Percentiles rank a stretch among this genome's conserved stretches.
Conservation (phyloP, 2,329 filamentous ascomycete genomes). For the Tolypocladium inflatum region DNA sequence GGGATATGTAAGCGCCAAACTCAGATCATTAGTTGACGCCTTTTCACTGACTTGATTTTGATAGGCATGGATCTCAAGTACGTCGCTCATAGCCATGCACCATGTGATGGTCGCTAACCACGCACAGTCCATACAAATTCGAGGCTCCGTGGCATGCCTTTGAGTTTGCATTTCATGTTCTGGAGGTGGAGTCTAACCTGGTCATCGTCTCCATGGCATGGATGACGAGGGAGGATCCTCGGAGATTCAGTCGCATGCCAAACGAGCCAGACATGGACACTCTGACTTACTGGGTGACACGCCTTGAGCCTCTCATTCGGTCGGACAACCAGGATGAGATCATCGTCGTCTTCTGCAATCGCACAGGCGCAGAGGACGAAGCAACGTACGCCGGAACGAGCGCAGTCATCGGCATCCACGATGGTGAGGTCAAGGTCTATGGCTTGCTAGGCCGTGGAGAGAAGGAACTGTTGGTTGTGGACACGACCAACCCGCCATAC, state of each 20-base stretch:
- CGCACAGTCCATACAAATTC: slow-evolving; percentile 24
- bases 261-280: slow-evolving; percentile 63
- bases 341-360: slow-evolving; percentile 62
- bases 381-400: slow-evolving; percentile 67
- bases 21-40: not conserved
- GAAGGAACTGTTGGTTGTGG: slow-evolving; percentile 58
- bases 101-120: not conserved
- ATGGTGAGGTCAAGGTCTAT: slow-evolving; percentile 58
- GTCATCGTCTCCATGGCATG: slow-evolving; percentile 72
- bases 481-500: slow-evolving; percentile 39
- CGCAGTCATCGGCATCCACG: slow-evolving; percentile 55
- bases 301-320: slow-evolving; percentile 56
- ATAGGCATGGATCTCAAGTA: slow-evolving; percentile 52
- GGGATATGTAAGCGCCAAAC: slow-evolving; percentile 39
- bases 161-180: slow-evolving; percentile 43
- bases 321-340: slow-evolving; percentile 45
- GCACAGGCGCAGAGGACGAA: slow-evolving; percentile 56
- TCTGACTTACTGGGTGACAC: slow-evolving; percentile 63
- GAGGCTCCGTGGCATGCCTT: slow-evolving; percentile 27
- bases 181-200: slow-evolving; percentile 47
- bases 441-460: slow-evolving; percentile 63
- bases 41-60: not conserved
- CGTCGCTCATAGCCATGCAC: slow-evolving; percentile 7
- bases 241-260: slow-evolving; percentile 34
- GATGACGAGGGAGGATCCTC: slow-evolving; percentile 50